A percentile compares a stretch with the other conserved stretches of the same genome.
These are phyloP conservation scores for Nemania diffusa DNA, from an alignment of 2,329 filamentous ascomycete species.

Conservation along the genomic window DNA sequence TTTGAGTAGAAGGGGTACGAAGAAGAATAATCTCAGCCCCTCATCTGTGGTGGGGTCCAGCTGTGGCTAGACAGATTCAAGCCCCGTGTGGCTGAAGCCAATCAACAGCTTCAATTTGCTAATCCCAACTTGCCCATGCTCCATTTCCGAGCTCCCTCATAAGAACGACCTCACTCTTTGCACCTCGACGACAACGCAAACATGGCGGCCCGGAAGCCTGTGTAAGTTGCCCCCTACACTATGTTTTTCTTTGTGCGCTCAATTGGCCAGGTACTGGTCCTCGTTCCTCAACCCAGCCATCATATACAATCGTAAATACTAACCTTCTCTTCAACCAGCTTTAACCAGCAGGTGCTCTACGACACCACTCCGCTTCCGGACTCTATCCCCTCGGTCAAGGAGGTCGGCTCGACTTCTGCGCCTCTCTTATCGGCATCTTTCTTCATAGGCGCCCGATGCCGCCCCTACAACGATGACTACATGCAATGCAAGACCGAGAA, in stretches of 20 bases:
- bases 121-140: constrained; percentile 40
- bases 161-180: constrained; percentile 35
- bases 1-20: too few species aligned
- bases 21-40: background rate
- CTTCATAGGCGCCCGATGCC: constrained; percentile 97
- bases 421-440: constrained; percentile 91
- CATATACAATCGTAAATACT: constrained; percentile 2
- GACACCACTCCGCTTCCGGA: constrained; percentile 96
- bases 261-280: constrained; percentile 34
- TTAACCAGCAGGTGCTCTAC: constrained; percentile 92
- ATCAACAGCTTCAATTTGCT: constrained; percentile 50
- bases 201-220: constrained; percentile 70
- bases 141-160: constrained; percentile 44
- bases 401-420: constrained; percentile 92
- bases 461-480: constrained; percentile 96
- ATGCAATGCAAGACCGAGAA: constrained; percentile 99
- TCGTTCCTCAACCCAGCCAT: background rate
- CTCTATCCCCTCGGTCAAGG: constrained; percentile 89
- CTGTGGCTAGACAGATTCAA: constrained; percentile 18
- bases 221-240: constrained; percentile 55
- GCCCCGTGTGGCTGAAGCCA: constrained; percentile 46
- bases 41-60: background rate
- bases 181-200: constrained; percentile 50
- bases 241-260: background rate
- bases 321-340: constrained; percentile 65